Evolutionary conservation across 2,329 filamentous ascomycete genomes (phyloP).

Genomic region (Pseudocercospora fijiensis): DNA sequence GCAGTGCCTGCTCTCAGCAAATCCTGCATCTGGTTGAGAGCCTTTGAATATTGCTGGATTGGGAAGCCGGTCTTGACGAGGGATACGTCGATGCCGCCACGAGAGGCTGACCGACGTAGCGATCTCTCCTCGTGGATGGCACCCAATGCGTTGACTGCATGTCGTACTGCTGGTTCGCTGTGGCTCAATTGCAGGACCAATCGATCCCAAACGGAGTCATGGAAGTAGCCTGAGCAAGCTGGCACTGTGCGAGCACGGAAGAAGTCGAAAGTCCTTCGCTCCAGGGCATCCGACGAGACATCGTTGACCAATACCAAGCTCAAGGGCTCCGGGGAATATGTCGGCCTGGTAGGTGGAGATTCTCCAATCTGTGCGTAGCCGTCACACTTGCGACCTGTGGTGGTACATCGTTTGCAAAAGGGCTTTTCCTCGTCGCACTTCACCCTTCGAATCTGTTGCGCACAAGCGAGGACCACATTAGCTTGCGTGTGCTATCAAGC

Average conservation of each 20-base stretch:
- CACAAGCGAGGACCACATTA: slow-evolving; percentile 6
- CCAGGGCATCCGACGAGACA: slow-evolving; percentile 29
- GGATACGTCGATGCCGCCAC: slow-evolving; percentile 24
- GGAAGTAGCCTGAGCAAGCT: slow-evolving; percentile 35
- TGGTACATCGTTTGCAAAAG: slow-evolving; percentile 54
- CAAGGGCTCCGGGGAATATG: slow-evolving; percentile 19
- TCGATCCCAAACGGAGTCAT: slow-evolving; percentile 35
- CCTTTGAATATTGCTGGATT: slow-evolving; percentile 35
- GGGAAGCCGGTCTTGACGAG: slow-evolving; percentile 32
- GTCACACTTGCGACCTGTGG: slow-evolving; percentile 58
- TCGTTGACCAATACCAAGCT: slow-evolving; percentile 25
- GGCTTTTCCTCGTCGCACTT: slow-evolving; percentile 60
- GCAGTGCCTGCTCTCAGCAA: slow-evolving; percentile 28
- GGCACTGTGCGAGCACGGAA: slow-evolving; percentile 32
- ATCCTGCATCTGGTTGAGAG: slow-evolving; percentile 33
- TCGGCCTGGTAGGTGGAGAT: slow-evolving; percentile 12
- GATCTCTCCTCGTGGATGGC: slow-evolving; percentile 35
- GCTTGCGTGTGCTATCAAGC: not conserved
- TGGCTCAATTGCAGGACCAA: slow-evolving; percentile 36
- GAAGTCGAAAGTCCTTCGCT: slow-evolving; percentile 35
- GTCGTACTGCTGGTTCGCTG: slow-evolving; percentile 34
- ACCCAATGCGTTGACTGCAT: slow-evolving; percentile 37
- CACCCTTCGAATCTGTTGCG: slow-evolving; percentile 53
- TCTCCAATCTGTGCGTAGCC: slow-evolving; percentile 45
- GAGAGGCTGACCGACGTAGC: slow-evolving; percentile 19